Base-by-base conservation (phyloP, 768 basidiomycete genomes). In the Jaapia argillacea region DNA sequence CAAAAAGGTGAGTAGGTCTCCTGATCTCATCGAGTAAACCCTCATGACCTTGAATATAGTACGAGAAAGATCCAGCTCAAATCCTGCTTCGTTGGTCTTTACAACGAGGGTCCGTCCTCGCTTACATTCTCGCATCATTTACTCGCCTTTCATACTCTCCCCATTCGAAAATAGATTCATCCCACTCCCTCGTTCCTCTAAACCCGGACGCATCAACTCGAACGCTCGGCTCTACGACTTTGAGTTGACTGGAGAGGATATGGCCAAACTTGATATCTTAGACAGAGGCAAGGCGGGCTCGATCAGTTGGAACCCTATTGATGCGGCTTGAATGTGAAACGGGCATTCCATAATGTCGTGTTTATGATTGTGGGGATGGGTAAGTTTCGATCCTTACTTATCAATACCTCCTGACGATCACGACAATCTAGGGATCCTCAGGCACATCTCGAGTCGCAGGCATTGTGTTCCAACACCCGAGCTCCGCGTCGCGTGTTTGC, bases 41-140 rank as follows among this genome's bases (percentile, higher is more conserved):
- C 37, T 38, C 13, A 38, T 38, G 13, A 38, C 7, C 21, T 20
- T 38, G 7, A 10, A n/a, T 40, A 13, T 31, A 67, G 62, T 52
- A 61, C 40, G 35, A 44, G 35, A 61, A 49, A 44, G 55, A 49
- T 24, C 41, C 53, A 4, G 59, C 74, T 7, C 74, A 75, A 45
- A 57, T 76, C 35, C 55, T 77, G 41, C 58, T 77, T 36, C 64
- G 74, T 20, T 77, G 72, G 69, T 72, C 71, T 2, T 49, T 77
- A 36, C 75, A 77, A 50, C 58, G 50, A 23, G 63, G 58, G 38
- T 58, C 40, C 25, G 51, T 33, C 7, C 10, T 22, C 28, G 28
- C 28, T n/a, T 33, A 16, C 28, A 16, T 16, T 16, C 16, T 16
- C 37, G 7, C 7, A 13, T 38, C 20, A 10, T 21, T 10, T 38